A percentile compares a stretch with the other conserved stretches of the same genome.
phyloP scores from a whole-genome alignment of 2,329 filamentous ascomycete species.

The Fusarium sterilihyphosum region DNA sequence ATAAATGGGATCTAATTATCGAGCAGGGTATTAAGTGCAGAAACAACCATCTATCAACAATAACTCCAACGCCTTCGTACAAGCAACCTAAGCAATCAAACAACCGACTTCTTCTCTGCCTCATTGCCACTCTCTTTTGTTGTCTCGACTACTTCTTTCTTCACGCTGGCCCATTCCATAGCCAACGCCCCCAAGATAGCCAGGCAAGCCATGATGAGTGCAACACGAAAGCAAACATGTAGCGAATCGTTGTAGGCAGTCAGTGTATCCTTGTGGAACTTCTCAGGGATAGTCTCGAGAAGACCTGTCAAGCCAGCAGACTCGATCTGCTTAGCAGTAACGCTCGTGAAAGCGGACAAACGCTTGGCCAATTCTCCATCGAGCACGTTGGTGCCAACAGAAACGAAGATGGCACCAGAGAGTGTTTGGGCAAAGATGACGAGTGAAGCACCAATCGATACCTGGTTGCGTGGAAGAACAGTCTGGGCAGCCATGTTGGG shows the following conservation, averaged over 20 bases:
- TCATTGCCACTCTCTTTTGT: neutral
- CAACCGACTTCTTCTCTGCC: neutral
- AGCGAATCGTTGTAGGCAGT: constrained; percentile 66
- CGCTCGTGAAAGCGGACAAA: neutral
- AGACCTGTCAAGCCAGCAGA: constrained; percentile 8
- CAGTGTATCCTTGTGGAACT: constrained; percentile 18
- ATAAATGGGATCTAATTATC: neutral
- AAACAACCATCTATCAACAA: neutral
- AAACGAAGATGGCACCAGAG: constrained; percentile 60
- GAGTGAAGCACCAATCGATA: constrained; percentile 58
- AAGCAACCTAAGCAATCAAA: neutral
- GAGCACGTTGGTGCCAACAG: constrained; percentile 62
- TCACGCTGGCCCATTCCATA: neutral
- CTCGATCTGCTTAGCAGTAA: constrained; percentile 19
- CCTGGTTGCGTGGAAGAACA: constrained; percentile 53
- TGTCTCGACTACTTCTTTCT: neutral
- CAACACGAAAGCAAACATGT: constrained; percentile 64
- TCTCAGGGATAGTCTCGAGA: neutral
- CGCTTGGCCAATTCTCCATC: constrained; percentile 53
- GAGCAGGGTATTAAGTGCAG: neutral
- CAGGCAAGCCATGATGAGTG: constrained; percentile 58
- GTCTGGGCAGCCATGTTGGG: constrained; percentile 58
- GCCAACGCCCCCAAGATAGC: constrained; percentile 57
- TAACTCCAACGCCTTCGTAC: neutral
- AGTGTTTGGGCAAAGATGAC: constrained; percentile 58